These are phyloP conservation scores for Tillandsia fasciculata DNA, from an alignment of 176 grass and related monocot species.

Conservation along the genomic window DNA sequence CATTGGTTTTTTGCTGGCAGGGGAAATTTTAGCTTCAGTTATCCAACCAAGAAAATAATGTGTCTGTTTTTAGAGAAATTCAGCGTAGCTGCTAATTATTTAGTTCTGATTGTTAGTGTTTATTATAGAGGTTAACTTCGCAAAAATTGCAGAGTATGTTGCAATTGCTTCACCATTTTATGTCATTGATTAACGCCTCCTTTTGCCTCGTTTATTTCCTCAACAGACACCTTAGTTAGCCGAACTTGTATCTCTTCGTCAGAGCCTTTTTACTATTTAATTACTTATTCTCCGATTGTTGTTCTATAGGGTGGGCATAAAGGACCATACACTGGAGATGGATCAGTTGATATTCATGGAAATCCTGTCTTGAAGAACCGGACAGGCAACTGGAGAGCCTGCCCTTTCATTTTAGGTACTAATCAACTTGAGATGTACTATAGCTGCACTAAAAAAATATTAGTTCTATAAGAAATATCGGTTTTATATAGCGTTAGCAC, in stretches of 20 bases:
- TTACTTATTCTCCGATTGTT: constrained; percentile 1
- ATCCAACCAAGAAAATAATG: too few relatives aligned
- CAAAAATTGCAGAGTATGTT: too few relatives aligned
- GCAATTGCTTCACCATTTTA: too few relatives aligned
- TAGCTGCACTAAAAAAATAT: too few relatives aligned
- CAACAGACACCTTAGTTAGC: background rate
- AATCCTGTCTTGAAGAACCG: constrained; percentile 58
- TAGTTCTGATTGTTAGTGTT: too few relatives aligned
- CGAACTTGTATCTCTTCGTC: background rate
- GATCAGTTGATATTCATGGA: constrained; percentile 61
- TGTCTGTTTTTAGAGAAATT: too few relatives aligned
- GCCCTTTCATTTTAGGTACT: constrained; percentile 81
- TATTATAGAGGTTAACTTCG: too few relatives aligned
- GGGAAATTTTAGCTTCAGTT: too few relatives aligned
- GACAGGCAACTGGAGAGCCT: constrained; percentile 86
- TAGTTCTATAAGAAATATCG: too few relatives aligned
- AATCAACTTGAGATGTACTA: background rate
- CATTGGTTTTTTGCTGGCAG: too few relatives aligned
- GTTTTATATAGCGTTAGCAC: background rate
- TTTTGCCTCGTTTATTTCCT: background rate
- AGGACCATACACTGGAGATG: constrained; percentile 60
- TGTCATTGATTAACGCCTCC: too few relatives aligned
- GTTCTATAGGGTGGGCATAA: constrained; percentile 38
- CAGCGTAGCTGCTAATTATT: too few relatives aligned
- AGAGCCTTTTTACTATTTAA: background rate